These are phyloP conservation scores for Dillenia turbinata DNA, from an alignment of 164 flowering plant genomes.

Conservation along the genomic window DNA sequence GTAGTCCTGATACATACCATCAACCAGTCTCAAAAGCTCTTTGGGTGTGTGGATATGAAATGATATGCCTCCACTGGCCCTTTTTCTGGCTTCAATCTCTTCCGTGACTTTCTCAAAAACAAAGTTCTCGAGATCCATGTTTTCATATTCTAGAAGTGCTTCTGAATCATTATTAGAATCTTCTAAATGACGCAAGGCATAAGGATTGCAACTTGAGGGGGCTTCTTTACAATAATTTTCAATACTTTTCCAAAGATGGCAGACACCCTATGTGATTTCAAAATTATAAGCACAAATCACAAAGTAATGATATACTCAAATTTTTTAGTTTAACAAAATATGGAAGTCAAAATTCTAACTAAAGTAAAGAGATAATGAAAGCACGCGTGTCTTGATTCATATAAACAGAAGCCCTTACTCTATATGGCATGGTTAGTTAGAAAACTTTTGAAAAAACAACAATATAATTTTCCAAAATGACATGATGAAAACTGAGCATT, in stretches of 20 bases:
- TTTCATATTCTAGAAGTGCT: slow-evolving; percentile 46
- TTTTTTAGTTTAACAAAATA: too few species aligned
- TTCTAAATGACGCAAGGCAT: slow-evolving; percentile 44
- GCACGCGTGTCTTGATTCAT: too few species aligned
- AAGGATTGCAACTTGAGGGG: slow-evolving; percentile 34
- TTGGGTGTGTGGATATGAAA: slow-evolving; percentile 68
- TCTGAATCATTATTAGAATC: slow-evolving; percentile 41
- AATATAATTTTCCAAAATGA: too few species aligned
- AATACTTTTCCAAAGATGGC: slow-evolving; percentile 72
- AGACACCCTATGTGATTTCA: slow-evolving; percentile 51
- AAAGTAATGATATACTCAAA: too few species aligned
- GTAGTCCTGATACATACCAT: slow-evolving; percentile 39
- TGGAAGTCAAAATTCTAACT: too few species aligned
- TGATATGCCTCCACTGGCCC: slow-evolving; percentile 35
- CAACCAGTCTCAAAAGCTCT: slow-evolving; percentile 43
- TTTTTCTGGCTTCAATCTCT: slow-evolving; percentile 50
- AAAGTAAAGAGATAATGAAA: too few species aligned
- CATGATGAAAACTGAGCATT: too few species aligned
- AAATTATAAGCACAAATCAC: not conserved
- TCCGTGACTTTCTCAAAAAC: slow-evolving; percentile 42
- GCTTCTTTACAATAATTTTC: slow-evolving; percentile 65
- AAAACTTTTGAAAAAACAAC: too few species aligned
- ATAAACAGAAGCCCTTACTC: too few species aligned
- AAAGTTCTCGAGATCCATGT: slow-evolving; percentile 63
- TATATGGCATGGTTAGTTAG: too few species aligned